These are phyloP conservation scores for Dothidotthia symphoricarpi DNA, from an alignment of 2,329 filamentous ascomycete genomes.

Conservation along the genomic window DNA sequence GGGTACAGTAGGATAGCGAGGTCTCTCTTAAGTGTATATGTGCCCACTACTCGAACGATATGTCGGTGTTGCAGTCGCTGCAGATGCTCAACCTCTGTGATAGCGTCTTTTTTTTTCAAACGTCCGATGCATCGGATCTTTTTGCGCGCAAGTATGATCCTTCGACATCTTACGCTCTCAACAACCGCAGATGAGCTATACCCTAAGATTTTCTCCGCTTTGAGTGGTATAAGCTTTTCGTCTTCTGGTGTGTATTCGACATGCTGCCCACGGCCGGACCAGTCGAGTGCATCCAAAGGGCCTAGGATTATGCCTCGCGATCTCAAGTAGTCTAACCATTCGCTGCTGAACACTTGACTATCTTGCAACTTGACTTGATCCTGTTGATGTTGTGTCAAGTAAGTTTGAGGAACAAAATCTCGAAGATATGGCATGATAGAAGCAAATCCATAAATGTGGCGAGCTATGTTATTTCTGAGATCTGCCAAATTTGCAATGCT, in stretches of 20 bases:
- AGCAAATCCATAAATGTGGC: too few relatives aligned
- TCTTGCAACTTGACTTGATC: neutral
- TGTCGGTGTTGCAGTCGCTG: slow-evolving; percentile 13
- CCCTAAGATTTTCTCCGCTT: slow-evolving; percentile 4
- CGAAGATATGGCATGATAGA: too few relatives aligned
- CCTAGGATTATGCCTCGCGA: slow-evolving; percentile 4
- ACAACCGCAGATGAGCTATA: slow-evolving; percentile 10
- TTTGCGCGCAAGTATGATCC: slow-evolving; percentile 19
- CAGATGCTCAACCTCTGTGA: slow-evolving; percentile 17
- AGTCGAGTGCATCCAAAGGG: slow-evolving; percentile 6
- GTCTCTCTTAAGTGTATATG: slow-evolving; percentile 9
- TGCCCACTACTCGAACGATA: slow-evolving; percentile 18
- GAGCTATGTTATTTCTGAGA: too few relatives aligned
- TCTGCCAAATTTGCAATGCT: too few relatives aligned
- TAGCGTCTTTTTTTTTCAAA: neutral
- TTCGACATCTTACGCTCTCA: slow-evolving; percentile 16
- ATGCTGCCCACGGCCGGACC: slow-evolving; percentile 14
- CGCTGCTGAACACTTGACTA: slow-evolving; percentile 3
- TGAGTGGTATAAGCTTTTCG: slow-evolving; percentile 3
- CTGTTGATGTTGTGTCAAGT: too few relatives aligned
- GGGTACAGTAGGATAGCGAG: slow-evolving; percentile 23
- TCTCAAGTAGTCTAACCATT: slow-evolving; percentile 2
- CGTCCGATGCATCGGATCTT: slow-evolving; percentile 8
- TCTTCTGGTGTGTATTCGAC: slow-evolving; percentile 10
- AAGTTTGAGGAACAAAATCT: too few relatives aligned